Percentiles rank a stretch among this genome's conserved stretches.
phyloP scores from a whole-genome alignment of 495 filamentous ascomycete species.

The Penicillium cataractarum region DNA sequence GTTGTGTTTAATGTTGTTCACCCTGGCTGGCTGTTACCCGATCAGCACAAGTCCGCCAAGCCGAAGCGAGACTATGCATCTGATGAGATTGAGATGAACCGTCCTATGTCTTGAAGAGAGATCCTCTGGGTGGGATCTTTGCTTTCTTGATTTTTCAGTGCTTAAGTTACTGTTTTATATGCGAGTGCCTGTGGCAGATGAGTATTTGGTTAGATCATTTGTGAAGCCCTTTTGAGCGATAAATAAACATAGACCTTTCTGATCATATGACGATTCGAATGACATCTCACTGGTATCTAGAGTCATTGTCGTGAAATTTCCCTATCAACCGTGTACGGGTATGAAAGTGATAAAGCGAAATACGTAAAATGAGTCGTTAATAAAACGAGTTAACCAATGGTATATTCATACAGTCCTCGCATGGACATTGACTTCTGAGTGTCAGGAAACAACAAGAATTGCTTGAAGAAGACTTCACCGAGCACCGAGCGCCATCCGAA shows the following conservation, averaged over 20 bases:
- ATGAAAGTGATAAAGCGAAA: background rate
- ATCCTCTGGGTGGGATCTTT: background rate
- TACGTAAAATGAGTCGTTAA: background rate
- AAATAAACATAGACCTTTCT: background rate
- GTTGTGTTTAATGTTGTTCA: slow-evolving; percentile 57
- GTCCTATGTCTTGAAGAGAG: background rate
- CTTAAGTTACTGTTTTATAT: background rate
- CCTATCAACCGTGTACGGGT: background rate
- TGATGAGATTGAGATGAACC: slow-evolving; percentile 22
- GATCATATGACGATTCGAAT: background rate
- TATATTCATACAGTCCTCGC: background rate
- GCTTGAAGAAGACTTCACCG: slow-evolving; percentile 3
- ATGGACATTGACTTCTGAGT: background rate
- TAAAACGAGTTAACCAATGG: slow-evolving; percentile 3
- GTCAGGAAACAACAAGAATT: background rate
- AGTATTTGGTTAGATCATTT: background rate
- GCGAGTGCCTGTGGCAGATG: background rate
- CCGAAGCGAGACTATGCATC: slow-evolving; percentile 5
- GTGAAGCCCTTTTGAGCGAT: background rate
- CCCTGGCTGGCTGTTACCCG: slow-evolving; percentile 50
- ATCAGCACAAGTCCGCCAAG: slow-evolving; percentile 7
- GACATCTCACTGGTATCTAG: background rate
- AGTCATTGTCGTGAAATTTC: background rate
- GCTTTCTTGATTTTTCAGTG: background rate
- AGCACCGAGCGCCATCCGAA: slow-evolving; percentile 9